Conservation (phyloP, 1,284 basidiomycete species). For the Phaffia rhodozyma region DNA sequence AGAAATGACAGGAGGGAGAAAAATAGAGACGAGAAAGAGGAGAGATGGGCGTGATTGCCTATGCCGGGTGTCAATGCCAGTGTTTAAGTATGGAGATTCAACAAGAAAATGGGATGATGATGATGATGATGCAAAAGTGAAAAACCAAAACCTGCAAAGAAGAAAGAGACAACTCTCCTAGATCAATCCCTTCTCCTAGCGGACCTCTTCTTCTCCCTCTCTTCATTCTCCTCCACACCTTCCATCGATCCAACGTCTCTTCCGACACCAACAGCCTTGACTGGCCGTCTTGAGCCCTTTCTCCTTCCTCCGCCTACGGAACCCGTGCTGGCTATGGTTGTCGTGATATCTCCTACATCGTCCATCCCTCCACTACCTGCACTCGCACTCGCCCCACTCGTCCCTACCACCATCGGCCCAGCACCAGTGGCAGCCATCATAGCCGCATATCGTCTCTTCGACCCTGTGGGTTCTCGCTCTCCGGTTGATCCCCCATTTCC, state of each 20-base stretch:
- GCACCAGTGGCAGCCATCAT: background rate
- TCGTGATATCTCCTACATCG: background rate
- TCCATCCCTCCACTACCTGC: background rate
- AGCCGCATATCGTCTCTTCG: slow-evolving; percentile 6
- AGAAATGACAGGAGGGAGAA: background rate
- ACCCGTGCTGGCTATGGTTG: background rate
- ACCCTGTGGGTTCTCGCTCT: slow-evolving; percentile 4
- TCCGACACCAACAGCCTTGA: background rate
- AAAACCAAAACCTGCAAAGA: background rate
- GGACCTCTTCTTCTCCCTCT: slow-evolving; percentile 10
- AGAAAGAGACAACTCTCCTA: background rate
- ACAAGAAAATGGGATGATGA: background rate
- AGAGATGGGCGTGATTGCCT: background rate
- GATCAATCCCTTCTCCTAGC: background rate
- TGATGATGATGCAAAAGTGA: background rate
- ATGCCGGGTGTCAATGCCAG: background rate
- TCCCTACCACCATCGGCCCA: background rate
- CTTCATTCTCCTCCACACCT: background rate
- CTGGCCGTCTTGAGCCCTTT: too few relatives aligned
- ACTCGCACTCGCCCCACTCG: background rate
- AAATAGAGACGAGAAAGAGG: background rate
- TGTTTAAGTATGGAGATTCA: background rate
- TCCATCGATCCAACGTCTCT: background rate
- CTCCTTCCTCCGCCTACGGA: background rate
- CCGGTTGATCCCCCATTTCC: background rate